A percentile compares a stretch with the other conserved stretches of the same genome.
phyloP scores from a whole-genome alignment of 495 filamentous ascomycete genomes.

The Penicillium robsamsonii region DNA sequence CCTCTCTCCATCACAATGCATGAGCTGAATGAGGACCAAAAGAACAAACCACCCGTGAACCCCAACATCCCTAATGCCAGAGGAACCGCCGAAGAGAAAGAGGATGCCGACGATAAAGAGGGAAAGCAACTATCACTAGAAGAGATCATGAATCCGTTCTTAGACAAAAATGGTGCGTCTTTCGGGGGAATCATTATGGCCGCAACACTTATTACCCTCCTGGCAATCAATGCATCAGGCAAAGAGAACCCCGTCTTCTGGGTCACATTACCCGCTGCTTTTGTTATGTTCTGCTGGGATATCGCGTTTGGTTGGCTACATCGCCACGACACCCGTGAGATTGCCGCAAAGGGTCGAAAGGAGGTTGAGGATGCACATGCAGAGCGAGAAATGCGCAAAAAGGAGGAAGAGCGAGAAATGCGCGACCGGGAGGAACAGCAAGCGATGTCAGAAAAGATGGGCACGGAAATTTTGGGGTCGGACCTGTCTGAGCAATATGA shows the following conservation, averaged over 20 bases:
- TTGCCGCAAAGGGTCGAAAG: slow-evolving; percentile 52
- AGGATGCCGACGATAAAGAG: slow-evolving; percentile 35
- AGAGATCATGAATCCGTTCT: slow-evolving; percentile 69
- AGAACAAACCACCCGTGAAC: slow-evolving; percentile 54
- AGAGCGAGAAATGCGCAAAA: slow-evolving; percentile 35
- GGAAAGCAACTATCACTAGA: slow-evolving; percentile 57
- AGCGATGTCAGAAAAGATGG: background rate
- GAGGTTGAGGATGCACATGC: slow-evolving; percentile 47
- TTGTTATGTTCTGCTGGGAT: slow-evolving; percentile 64
- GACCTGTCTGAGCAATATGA: background rate
- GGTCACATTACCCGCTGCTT: slow-evolving; percentile 60
- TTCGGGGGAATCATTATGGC: slow-evolving; percentile 63
- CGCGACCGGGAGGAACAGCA: slow-evolving; percentile 16
- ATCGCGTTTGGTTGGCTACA: slow-evolving; percentile 56
- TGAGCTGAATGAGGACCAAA: slow-evolving; percentile 53
- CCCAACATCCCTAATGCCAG: slow-evolving; percentile 63
- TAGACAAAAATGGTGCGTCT: slow-evolving; percentile 59
- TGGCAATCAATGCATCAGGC: slow-evolving; percentile 56
- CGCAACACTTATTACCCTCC: slow-evolving; percentile 55
- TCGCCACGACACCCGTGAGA: slow-evolving; percentile 56
- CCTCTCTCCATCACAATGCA: slow-evolving; percentile 63
- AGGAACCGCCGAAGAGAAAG: slow-evolving; percentile 53
- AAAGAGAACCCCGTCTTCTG: slow-evolving; percentile 50
- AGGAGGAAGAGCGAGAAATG: slow-evolving; percentile 24
- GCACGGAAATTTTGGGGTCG: slow-evolving; percentile 3